Evolutionary conservation across 345 rosid genomes (phyloP), one percentile per base, ranked within the genome.

Genomic region (Schrenkiella parvula): DNA sequence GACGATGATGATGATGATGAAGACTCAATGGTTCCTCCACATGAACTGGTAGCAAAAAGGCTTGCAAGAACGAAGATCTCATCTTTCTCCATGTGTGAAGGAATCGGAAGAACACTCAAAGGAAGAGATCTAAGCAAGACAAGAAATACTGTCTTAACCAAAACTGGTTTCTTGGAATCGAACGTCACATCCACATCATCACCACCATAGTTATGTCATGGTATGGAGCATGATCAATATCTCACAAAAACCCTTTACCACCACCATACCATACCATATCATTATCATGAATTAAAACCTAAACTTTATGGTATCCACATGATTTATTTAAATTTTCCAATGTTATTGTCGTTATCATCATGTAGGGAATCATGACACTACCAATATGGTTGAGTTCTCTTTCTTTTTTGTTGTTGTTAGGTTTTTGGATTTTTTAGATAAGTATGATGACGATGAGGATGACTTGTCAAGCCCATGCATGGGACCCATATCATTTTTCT

Each of bases 121-220:
- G 95, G 97, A 72, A 89, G 91, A 76, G 96, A 91, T 84, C 85
- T 89, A 11, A 77, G 86, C 71, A 91, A 76, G 83, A 93, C 90
- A 44, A 85, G 97, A 62, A 84, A 89, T 53, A 86, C 83, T 2
- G 69, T 91, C 48, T 85, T 80, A 80, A 82, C 90, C 54, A 82
- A 69, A 80, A 89, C 93, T 42, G 97, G 97, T 51, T 87, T 87
- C 78, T 82, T 91, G 64, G 96, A 91, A n/a, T 64, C 69, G 3
- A 56, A 70, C 34, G 26, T 54, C 53, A 19, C 48, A 31, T 66
- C 78, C 19, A 39, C 80, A 58, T 47, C 72, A 70, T 4, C 70
- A 70, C 67, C 59, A 71, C 60, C 56, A 14, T 71, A 69, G 70
- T 62, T 63, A 38, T 56, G 61, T 18, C 34, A 67, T 73, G 71